Evolutionary conservation across 345 rosid genomes (phyloP).

Genomic region (Populus deltoides): DNA sequence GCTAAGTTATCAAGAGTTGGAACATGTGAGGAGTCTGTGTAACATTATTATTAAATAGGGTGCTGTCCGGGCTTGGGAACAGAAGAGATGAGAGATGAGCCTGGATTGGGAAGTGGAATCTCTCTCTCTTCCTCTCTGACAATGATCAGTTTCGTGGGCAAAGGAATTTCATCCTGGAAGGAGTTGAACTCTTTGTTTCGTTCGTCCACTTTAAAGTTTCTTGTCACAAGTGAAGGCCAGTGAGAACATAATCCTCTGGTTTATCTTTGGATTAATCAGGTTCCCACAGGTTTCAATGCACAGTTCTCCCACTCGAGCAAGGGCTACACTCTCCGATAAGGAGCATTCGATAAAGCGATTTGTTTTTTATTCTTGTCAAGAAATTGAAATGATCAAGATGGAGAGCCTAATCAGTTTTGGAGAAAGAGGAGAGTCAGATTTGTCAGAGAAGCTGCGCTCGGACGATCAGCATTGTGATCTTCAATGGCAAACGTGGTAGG

Average conservation of each 20-base stretch:
- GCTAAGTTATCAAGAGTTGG: conserved; percentile 41
- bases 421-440: conserved; percentile 3
- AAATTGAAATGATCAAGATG: not conserved
- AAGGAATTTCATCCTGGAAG: not conserved
- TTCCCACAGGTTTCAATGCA: not conserved
- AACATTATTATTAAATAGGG: conserved; percentile 34
- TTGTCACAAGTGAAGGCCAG: not conserved
- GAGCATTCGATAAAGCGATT: not conserved
- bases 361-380: not conserved
- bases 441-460: conserved; percentile 28
- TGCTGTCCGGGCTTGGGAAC: conserved; percentile 76
- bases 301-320: not conserved
- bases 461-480: conserved; percentile 24
- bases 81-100: conserved; percentile 48
- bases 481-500: conserved; percentile 32
- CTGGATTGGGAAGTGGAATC: conserved; percentile 28
- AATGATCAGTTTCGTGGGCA: conserved; percentile 10
- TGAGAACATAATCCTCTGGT: too few relatives aligned
- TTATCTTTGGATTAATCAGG: too few relatives aligned
- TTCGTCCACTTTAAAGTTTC: not conserved
- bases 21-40: conserved; percentile 44
- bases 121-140: conserved; percentile 3
- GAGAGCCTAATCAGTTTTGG: not conserved
- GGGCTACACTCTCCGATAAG: conserved; percentile 5
- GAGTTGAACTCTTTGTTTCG: conserved; percentile 1